Conservation (phyloP, 1,284 basidiomycete genomes). For the Trametes pubescens region DNA sequence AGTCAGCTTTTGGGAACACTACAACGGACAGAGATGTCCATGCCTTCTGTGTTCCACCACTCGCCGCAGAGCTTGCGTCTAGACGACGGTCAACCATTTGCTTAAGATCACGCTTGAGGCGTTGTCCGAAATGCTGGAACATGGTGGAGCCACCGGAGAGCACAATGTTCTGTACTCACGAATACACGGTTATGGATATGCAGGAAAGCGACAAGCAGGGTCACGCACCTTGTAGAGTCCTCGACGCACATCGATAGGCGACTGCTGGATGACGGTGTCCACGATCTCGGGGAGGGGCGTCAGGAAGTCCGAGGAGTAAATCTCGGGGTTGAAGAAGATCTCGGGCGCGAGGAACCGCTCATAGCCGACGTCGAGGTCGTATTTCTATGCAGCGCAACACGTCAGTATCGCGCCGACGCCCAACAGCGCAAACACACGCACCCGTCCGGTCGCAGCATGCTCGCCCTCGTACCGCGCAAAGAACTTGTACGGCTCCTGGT, state of each 20-base stretch:
- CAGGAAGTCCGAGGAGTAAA: conserved; percentile 97
- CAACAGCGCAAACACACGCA: conserved; percentile 49
- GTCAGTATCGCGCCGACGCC: not conserved
- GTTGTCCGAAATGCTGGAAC: conserved; percentile 97
- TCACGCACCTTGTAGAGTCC: conserved; percentile 89
- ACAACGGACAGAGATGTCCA: conserved; percentile 28
- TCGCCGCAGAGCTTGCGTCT: conserved; percentile 78
- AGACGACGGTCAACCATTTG: conserved; percentile 93
- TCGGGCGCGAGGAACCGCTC: conserved; percentile 99
- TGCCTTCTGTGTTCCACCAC: conserved; percentile 83
- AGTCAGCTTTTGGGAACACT: conserved; percentile 19
- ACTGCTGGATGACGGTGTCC: conserved; percentile 95
- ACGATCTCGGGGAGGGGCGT: conserved; percentile 98
- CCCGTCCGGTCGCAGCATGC: conserved; percentile 91
- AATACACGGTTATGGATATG: not conserved
- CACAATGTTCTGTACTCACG: conserved; percentile 81
- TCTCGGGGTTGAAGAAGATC: conserved; percentile 99
- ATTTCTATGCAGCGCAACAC: conserved; percentile 75
- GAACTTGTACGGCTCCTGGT: conserved; percentile 95
- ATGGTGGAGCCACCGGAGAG: conserved; percentile 96
- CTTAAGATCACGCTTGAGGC: conserved; percentile 95
- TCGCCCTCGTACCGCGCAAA: conserved; percentile 96
- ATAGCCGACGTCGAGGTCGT: conserved; percentile 94
- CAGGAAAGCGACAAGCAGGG: not conserved
- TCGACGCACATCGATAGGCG: conserved; percentile 94